Evolutionary conservation across 495 filamentous ascomycete genomes (phyloP).

Genomic region (Aspergillus olivimuriae): DNA sequence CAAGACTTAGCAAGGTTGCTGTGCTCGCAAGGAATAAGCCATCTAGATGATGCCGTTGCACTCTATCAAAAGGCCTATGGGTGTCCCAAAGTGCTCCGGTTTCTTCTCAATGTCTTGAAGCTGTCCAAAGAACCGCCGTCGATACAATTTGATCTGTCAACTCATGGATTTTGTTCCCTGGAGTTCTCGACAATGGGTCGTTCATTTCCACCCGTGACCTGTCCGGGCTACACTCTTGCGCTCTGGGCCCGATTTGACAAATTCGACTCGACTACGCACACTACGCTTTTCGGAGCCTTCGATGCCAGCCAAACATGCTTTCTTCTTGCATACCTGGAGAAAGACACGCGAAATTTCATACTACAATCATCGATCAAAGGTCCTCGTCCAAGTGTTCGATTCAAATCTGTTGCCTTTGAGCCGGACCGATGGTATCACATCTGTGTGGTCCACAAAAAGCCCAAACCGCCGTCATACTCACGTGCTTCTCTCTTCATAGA

Average conservation of each 20-base stretch:
- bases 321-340: slow-evolving; percentile 86
- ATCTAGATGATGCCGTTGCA: slow-evolving; percentile 69
- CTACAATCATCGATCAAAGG: slow-evolving; percentile 91
- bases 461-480: slow-evolving; percentile 66
- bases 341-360: slow-evolving; percentile 91
- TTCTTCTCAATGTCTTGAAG: slow-evolving; percentile 67
- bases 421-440: slow-evolving; percentile 86
- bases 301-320: slow-evolving; percentile 92
- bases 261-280: slow-evolving; percentile 80
- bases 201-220: slow-evolving; percentile 69
- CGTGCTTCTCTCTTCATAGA: slow-evolving; percentile 87
- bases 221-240: slow-evolving; percentile 80
- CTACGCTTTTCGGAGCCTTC: slow-evolving; percentile 92
- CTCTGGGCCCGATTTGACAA: slow-evolving; percentile 82
- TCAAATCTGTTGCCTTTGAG: slow-evolving; percentile 74
- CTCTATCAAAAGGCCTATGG: slow-evolving; percentile 61
- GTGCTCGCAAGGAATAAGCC: slow-evolving; percentile 56
- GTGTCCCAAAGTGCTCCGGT: slow-evolving; percentile 57
- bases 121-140: slow-evolving; percentile 69
- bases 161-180: slow-evolving; percentile 80
- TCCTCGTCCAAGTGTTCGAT: slow-evolving; percentile 80
- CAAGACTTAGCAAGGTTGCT: slow-evolving; percentile 39
- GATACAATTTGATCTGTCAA: slow-evolving; percentile 89
- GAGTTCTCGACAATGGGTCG: slow-evolving; percentile 79
- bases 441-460: slow-evolving; percentile 72